These are phyloP conservation scores for Aspergillus japonicus DNA, from an alignment of 2,329 filamentous ascomycete genomes.

Conservation along the genomic window DNA sequence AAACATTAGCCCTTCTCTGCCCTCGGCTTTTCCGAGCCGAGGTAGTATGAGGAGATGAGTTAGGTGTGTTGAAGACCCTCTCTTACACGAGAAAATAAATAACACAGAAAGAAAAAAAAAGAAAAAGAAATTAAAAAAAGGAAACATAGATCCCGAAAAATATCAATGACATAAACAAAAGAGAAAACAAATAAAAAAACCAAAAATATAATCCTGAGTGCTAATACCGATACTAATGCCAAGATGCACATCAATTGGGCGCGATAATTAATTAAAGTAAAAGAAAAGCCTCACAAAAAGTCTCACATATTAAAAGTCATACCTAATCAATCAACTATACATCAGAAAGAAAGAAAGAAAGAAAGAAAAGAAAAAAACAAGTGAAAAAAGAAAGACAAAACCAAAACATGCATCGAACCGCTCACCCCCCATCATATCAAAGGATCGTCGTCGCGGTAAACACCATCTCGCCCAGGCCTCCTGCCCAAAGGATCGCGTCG, in stretches of 20 bases:
- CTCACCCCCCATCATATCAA: slow-evolving; percentile 9
- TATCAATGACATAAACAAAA: too few species aligned
- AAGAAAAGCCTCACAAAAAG: not conserved
- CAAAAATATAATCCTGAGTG: not conserved
- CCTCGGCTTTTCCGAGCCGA: not conserved
- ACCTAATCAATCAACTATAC: not conserved
- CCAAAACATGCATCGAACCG: slow-evolving; percentile 1
- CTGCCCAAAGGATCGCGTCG: slow-evolving; percentile 39
- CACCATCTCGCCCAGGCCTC: slow-evolving; percentile 21
- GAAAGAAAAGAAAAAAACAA: not conserved
- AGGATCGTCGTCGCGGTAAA: slow-evolving; percentile 39
- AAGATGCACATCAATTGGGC: not conserved
- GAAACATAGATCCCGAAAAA: not conserved
- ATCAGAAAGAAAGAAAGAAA: not conserved
- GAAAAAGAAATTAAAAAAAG: not conserved
- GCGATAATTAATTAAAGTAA: not conserved
- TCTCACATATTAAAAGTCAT: not conserved
- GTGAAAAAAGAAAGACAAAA: not conserved
- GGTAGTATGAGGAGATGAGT: not conserved
- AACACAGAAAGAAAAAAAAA: not conserved
- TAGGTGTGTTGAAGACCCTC: not conserved
- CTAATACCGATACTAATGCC: not conserved
- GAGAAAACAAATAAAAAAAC: not conserved
- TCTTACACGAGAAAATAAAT: not conserved
- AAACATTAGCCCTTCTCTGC: too few species aligned